These are phyloP conservation scores for Pythium plurisporium DNA, from an alignment of 352 stramenopile species.

Conservation along the genomic window DNA sequence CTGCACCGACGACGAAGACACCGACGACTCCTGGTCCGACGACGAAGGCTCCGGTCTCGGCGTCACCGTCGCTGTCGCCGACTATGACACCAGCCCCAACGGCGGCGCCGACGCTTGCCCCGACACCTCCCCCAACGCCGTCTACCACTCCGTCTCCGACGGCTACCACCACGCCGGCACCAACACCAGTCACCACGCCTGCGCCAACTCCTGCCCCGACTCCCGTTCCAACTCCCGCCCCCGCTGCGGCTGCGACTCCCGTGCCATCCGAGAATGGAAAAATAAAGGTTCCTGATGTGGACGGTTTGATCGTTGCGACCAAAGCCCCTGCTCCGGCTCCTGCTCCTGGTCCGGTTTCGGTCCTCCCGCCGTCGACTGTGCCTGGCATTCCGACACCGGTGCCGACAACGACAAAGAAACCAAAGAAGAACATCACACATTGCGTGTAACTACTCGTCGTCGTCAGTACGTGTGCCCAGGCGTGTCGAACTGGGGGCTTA, in stretches of 20 bases:
- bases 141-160: background rate
- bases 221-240: background rate
- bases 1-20: background rate
- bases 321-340: background rate
- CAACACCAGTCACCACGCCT: background rate
- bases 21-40: background rate
- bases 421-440: conserved; percentile 21
- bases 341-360: too few species aligned
- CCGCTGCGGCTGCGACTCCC: too few species aligned
- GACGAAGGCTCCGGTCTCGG: background rate
- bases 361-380: background rate
- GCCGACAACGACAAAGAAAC: conserved; percentile 4
- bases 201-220: background rate
- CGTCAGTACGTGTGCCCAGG: background rate
- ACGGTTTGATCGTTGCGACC: too few species aligned
- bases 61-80: conserved; percentile 16
- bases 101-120: background rate
- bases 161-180: background rate
- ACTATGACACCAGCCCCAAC: conserved; percentile 17
- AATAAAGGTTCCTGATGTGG: too few species aligned
- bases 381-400: background rate
- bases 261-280: too few species aligned
- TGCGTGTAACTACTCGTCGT: conserved; percentile 20
- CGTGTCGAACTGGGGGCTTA: background rate
- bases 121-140: conserved; percentile 1